Conservation (phyloP, 371 early-diverging fungal genomes). For the Syncephalis plumigaleata region DNA sequence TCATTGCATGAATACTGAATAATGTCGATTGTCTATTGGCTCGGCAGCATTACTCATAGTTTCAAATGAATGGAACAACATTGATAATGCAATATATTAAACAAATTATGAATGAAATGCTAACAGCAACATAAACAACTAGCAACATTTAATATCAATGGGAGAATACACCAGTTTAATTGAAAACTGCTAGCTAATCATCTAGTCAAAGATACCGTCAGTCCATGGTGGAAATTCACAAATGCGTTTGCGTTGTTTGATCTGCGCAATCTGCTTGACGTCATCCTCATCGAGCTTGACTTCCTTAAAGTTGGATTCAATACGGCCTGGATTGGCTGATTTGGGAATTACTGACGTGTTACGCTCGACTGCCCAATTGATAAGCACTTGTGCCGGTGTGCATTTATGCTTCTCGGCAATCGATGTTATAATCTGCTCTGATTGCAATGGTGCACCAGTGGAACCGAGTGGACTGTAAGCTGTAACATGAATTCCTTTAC, state of each 20-base stretch:
- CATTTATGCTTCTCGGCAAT: conserved; percentile 52
- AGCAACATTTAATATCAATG: too few species aligned
- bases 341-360: conserved; percentile 34
- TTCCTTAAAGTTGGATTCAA: conserved; percentile 28
- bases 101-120: too few species aligned
- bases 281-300: conserved; percentile 30
- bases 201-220: too few species aligned
- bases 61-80: too few species aligned
- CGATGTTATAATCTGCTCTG: conserved; percentile 9
- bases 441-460: neutral
- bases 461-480: conserved; percentile 67
- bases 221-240: too few species aligned
- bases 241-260: neutral
- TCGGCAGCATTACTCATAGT: too few species aligned
- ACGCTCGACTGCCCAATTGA: conserved; percentile 48
- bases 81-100: too few species aligned
- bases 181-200: too few species aligned
- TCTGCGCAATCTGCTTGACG: conserved; percentile 15
- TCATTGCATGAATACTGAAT: too few species aligned
- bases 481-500: conserved; percentile 47
- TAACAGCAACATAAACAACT: too few species aligned
- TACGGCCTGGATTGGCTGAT: conserved; percentile 20
- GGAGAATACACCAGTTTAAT: too few species aligned
- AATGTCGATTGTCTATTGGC: too few species aligned
- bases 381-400: conserved; percentile 48